Evolutionary conservation across 495 filamentous ascomycete species (phyloP).

Genomic region (Podospora appendiculata): DNA sequence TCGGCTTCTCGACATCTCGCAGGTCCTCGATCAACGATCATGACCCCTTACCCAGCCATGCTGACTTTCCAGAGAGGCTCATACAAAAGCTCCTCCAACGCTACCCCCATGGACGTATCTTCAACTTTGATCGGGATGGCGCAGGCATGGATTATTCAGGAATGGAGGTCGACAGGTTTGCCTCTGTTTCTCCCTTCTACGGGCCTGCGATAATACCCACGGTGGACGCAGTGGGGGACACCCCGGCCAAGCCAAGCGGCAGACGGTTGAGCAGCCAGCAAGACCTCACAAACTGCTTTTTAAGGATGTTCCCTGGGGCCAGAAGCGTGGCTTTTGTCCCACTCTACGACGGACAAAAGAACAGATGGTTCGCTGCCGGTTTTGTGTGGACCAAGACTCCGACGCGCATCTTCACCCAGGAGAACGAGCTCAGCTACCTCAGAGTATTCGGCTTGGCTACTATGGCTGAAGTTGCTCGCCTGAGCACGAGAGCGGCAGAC

Average conservation of each 20-base stretch:
- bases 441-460: conserved; percentile 49
- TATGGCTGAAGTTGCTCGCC: conserved; percentile 48
- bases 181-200: neutral
- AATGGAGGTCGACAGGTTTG: conserved; percentile 8
- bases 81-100: conserved; percentile 46
- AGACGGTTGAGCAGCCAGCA: neutral
- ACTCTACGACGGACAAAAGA: conserved; percentile 56
- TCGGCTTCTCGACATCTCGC: conserved; percentile 28
- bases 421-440: conserved; percentile 35
- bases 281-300: conserved; percentile 10
- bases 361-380: conserved; percentile 58
- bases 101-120: conserved; percentile 55
- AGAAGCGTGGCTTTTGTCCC: conserved; percentile 51
- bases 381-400: conserved; percentile 52
- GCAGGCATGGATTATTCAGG: conserved; percentile 2
- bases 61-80: conserved; percentile 24
- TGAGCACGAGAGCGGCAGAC: conserved; percentile 29
- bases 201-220: neutral
- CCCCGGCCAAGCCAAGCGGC: neutral
- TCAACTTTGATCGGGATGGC: conserved; percentile 44
- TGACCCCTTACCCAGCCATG: neutral
- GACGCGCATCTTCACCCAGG: conserved; percentile 37
- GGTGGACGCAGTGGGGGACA: neutral
- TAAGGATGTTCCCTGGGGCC: conserved; percentile 39
- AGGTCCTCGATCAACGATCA: conserved; percentile 18